phyloP scores from a whole-genome alignment of 106 monocot genomes.

The Ottelia alismoides region DNA sequence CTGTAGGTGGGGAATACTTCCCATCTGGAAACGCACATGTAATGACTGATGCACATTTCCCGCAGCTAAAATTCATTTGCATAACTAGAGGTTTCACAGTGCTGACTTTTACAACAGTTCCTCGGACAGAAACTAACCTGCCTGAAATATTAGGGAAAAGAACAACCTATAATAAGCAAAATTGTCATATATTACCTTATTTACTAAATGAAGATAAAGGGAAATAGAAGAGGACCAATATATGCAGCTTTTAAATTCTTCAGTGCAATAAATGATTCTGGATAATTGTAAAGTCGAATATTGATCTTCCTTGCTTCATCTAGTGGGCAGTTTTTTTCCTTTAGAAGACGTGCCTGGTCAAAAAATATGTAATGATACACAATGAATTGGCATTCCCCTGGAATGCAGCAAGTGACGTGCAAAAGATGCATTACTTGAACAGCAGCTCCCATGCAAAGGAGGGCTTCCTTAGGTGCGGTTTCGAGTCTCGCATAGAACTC shows the following conservation, averaged over 20 bases:
- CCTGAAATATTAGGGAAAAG: constrained; percentile 40
- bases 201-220: background rate
- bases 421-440: constrained; percentile 46
- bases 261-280: constrained; percentile 57
- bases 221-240: constrained; percentile 40
- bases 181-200: background rate
- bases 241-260: constrained; percentile 94
- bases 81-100: constrained; percentile 71
- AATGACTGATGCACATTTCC: constrained; percentile 45
- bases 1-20: constrained; percentile 76
- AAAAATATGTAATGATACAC: too few species aligned
- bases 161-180: too few species aligned
- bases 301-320: constrained; percentile 59
- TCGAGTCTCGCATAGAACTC: constrained; percentile 42
- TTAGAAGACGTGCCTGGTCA: constrained; percentile 46
- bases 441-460: constrained; percentile 79
- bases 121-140: constrained; percentile 80
- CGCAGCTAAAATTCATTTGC: constrained; percentile 64
- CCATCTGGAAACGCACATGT: constrained; percentile 68
- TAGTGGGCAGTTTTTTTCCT: constrained; percentile 21
- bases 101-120: constrained; percentile 88
- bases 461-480: constrained; percentile 67
- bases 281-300: constrained; percentile 64
- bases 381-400: too few species aligned
- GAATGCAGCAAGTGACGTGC: too few species aligned